Base-by-base conservation (phyloP, 192 early-diverging fungal genomes). In the Coemansia biformis region DNA sequence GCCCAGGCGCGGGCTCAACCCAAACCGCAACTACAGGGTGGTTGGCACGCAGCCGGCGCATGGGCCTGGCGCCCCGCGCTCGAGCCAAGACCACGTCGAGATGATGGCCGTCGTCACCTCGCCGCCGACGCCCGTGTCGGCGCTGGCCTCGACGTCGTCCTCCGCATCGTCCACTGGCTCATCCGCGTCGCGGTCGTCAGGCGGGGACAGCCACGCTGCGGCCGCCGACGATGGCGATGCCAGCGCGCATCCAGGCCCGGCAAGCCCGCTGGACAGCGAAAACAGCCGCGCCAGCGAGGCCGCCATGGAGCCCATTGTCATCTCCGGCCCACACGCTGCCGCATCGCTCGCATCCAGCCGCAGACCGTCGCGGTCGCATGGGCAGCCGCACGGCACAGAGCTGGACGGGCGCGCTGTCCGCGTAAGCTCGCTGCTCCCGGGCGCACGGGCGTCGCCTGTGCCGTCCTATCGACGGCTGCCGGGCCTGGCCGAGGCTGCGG, bases 41-140 rank as follows among this genome's bases (percentile, higher is more conserved):
- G 43, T 73, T 29, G 63, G 54, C 43, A 52, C 63, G 22, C 63
- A 57, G 28, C 23, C 57, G 21, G 48, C 43, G 7, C 45, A 47
- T 14, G 45, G 47, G 1, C 17, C 46, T n/a, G 54, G 47, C 23
- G 42, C 48, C 12, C 69, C 40, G 18, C 46, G 26, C 11, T 21
- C 55, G 14, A 26, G 24, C 4, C 44, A 47, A 30, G 45, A 54
- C 38, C 42, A 54, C 32, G 18, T 48, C 12, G 56, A 64, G 30
- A 10, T 35, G 14, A 44, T 41, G 21, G 48, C 34, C 24, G 44
- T 43, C n/a, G 32, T 59, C 38, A 31, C 51, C 10, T 48, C 61
- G n/a, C 68, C 61, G 14, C 68, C 68, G 12, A 71, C 68, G 33
- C 68, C 68, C 4, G 57, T 71, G 12, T 71, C 68, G 9, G 68